Evolutionary conservation across 106 monocot genomes (phyloP).

Genomic region (Iris macrosiphon): DNA sequence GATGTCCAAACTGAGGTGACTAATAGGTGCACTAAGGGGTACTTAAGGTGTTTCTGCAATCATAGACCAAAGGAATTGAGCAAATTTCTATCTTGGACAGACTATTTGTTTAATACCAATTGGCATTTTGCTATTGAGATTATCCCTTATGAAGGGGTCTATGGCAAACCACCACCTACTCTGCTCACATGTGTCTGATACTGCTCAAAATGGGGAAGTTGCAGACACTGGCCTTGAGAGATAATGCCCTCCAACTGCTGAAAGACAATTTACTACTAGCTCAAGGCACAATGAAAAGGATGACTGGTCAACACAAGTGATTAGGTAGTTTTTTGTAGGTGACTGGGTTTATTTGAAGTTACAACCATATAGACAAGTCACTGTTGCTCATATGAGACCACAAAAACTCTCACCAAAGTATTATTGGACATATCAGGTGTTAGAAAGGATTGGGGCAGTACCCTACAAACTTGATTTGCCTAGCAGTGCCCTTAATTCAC

Average conservation of each 20-base stretch:
- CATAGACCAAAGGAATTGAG: background rate
- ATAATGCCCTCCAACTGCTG: background rate
- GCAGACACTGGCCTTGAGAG: background rate
- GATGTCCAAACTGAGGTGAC: background rate
- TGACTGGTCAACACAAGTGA: background rate
- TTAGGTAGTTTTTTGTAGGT: background rate
- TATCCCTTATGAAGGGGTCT: background rate
- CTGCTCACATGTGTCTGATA: background rate
- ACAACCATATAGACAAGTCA: background rate
- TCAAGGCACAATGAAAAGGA: background rate
- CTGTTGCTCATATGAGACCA: too few relatives aligned
- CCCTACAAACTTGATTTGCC: too few relatives aligned
- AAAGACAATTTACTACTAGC: background rate
- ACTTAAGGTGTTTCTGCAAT: background rate
- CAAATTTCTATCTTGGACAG: background rate
- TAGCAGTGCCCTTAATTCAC: too few relatives aligned
- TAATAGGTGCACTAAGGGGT: background rate
- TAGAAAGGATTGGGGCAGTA: too few relatives aligned
- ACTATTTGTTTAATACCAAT: background rate
- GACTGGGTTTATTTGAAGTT: constrained; percentile 1
- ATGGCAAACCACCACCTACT: background rate
- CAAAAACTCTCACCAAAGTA: too few relatives aligned
- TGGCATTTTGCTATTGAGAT: background rate
- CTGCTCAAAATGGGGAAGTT: background rate
- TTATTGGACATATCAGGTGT: too few relatives aligned